Evolutionary conservation across 352 stramenopile genomes (phyloP).

Genomic region (Plasmopara muralis): DNA sequence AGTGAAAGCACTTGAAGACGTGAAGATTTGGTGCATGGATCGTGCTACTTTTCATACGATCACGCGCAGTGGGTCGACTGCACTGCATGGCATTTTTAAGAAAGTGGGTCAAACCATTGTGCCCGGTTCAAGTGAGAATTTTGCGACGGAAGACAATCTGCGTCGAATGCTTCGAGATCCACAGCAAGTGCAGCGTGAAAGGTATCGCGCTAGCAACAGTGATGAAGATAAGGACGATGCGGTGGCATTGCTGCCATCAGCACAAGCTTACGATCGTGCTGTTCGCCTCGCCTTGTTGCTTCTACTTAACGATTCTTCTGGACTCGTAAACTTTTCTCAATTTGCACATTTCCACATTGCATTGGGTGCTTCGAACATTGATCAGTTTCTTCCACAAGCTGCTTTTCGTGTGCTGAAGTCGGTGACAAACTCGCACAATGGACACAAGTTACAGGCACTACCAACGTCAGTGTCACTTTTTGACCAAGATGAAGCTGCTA

Average conservation of each 20-base stretch:
- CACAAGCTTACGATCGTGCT: constrained; percentile 40
- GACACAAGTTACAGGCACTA: constrained; percentile 6
- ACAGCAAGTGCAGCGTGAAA: constrained; percentile 8
- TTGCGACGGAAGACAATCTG: constrained; percentile 51
- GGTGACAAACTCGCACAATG: constrained; percentile 19
- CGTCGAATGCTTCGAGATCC: constrained; percentile 48
- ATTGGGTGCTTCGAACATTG: constrained; percentile 52
- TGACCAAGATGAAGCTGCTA: constrained; percentile 20
- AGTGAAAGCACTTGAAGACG: constrained; percentile 76
- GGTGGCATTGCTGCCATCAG: constrained; percentile 12
- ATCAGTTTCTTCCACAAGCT: constrained; percentile 69
- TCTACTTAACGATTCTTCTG: constrained; percentile 64
- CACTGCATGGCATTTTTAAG: constrained; percentile 68
- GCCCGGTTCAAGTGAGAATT: constrained; percentile 38
- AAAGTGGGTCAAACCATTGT: constrained; percentile 45
- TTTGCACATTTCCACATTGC: constrained; percentile 87
- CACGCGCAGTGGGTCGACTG: constrained; percentile 69
- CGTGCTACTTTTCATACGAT: constrained; percentile 79
- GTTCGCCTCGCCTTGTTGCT: constrained; percentile 56
- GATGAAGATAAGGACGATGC: no score
- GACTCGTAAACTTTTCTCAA: constrained; percentile 83
- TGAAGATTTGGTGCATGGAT: constrained; percentile 92
- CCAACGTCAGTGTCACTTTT: constrained; percentile 5
- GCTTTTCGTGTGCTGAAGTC: constrained; percentile 70
- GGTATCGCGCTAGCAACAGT: no score